These are phyloP conservation scores for Cladophialophora chaetospira DNA, from an alignment of 2,329 filamentous ascomycete species.

Conservation along the genomic window DNA sequence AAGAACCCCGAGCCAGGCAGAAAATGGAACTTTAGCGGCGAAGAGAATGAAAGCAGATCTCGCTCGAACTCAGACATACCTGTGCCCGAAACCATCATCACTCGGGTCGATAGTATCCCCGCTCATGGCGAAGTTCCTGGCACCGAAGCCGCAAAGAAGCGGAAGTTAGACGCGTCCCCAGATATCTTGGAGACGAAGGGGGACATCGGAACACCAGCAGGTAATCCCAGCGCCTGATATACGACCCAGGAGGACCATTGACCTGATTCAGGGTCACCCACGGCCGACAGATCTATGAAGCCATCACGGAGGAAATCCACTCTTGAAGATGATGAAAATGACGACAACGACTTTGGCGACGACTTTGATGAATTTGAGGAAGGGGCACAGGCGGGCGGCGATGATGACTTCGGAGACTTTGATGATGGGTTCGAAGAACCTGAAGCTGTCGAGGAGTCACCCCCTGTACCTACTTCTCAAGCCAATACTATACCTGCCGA, in stretches of 20 bases:
- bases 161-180: constrained; percentile 46
- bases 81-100: constrained; percentile 49
- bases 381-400: constrained; percentile 52
- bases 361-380: constrained; percentile 57
- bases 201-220: constrained; percentile 47
- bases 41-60: neutral
- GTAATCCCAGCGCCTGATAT: constrained; percentile 52
- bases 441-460: constrained; percentile 30
- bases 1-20: constrained; percentile 41
- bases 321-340: constrained; percentile 28
- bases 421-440: constrained; percentile 65
- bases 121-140: constrained; percentile 39
- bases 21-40: constrained; percentile 9
- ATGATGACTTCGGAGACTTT: constrained; percentile 66
- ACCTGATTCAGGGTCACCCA: constrained; percentile 62
- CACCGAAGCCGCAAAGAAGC: constrained; percentile 44
- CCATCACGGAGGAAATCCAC: constrained; percentile 37
- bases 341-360: constrained; percentile 67
- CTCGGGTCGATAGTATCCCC: constrained; percentile 46
- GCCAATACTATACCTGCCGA: constrained; percentile 23
- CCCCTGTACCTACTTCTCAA: constrained; percentile 37
- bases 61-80: constrained; percentile 14
- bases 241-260: constrained; percentile 57
- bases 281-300: constrained; percentile 50
- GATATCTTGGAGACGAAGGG: constrained; percentile 46